Conservation (phyloP, 331 rosid species). For the Quercus lobata region DNA sequence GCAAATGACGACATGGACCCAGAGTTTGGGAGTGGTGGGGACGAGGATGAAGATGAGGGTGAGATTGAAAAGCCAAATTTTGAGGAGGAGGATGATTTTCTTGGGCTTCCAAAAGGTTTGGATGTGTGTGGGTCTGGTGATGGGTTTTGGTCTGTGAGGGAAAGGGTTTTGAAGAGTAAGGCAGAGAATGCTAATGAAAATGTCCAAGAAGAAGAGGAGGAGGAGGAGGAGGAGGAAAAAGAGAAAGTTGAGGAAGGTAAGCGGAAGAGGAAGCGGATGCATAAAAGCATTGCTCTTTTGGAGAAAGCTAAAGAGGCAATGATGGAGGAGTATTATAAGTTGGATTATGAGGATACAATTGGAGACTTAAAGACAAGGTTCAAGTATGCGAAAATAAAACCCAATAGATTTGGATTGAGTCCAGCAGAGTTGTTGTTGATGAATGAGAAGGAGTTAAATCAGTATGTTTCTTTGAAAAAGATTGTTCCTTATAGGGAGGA, state of each 20-base stretch:
- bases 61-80: constrained; percentile 78
- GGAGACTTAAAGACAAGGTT: constrained; percentile 92
- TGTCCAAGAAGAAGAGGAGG: constrained; percentile 23
- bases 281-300: constrained; percentile 57
- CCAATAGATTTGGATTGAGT: constrained; percentile 64
- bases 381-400: constrained; percentile 75
- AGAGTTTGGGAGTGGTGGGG: constrained; percentile 42
- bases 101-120: constrained; percentile 81
- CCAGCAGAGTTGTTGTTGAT: constrained; percentile 46
- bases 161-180: constrained; percentile 46
- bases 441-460: constrained; percentile 83
- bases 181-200: constrained; percentile 33
- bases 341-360: constrained; percentile 85
- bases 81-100: constrained; percentile 77
- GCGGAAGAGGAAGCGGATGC: constrained; percentile 54
- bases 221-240: not conserved
- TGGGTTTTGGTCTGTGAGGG: constrained; percentile 73
- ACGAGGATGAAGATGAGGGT: constrained; percentile 29
- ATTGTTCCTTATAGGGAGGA: constrained; percentile 84
- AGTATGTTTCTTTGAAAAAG: constrained; percentile 76
- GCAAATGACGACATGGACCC: constrained; percentile 55
- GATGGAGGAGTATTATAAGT: constrained; percentile 89
- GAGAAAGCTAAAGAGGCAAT: constrained; percentile 76
- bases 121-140: constrained; percentile 40
- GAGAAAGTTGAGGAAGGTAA: constrained; percentile 38